Percentiles rank a stretch among this genome's conserved stretches.
These are phyloP conservation scores for Noccaea caerulescens DNA, from an alignment of 345 rosid species.

Conservation along the genomic window DNA sequence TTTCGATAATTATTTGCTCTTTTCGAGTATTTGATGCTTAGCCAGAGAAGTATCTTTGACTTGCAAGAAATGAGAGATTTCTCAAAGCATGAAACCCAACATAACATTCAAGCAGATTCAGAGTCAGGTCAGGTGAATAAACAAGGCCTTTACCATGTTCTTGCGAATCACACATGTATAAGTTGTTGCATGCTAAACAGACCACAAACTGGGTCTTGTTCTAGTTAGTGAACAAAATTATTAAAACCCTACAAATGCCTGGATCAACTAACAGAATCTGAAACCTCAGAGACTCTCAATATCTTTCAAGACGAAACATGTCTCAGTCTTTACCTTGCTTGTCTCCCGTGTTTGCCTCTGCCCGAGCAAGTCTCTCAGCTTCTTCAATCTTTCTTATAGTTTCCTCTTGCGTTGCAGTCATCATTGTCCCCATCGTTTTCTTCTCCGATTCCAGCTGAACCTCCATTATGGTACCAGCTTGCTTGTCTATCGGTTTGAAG, in stretches of 20 bases:
- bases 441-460: conserved; percentile 87
- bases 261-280: conserved; percentile 6
- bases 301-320: conserved; percentile 14
- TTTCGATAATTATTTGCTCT: too few species aligned
- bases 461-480: conserved; percentile 77
- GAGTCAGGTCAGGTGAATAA: neutral
- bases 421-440: conserved; percentile 70
- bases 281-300: conserved; percentile 15
- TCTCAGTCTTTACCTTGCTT: conserved; percentile 31
- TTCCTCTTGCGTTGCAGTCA: conserved; percentile 62
- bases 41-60: too few species aligned
- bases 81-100: neutral
- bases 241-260: conserved; percentile 14
- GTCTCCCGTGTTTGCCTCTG: conserved; percentile 35
- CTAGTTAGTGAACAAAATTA: conserved; percentile 10
- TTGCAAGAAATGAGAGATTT: too few species aligned
- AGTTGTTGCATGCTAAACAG: conserved; percentile 21
- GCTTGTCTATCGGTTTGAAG: conserved; percentile 85
- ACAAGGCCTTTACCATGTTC: too few species aligned
- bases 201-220: conserved; percentile 29
- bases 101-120: too few species aligned
- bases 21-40: too few species aligned
- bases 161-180: neutral
- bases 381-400: conserved; percentile 63
- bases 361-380: conserved; percentile 53